These are phyloP conservation scores for Daldinia concentrica DNA, from an alignment of 495 filamentous ascomycete species.

Conservation along the genomic window DNA sequence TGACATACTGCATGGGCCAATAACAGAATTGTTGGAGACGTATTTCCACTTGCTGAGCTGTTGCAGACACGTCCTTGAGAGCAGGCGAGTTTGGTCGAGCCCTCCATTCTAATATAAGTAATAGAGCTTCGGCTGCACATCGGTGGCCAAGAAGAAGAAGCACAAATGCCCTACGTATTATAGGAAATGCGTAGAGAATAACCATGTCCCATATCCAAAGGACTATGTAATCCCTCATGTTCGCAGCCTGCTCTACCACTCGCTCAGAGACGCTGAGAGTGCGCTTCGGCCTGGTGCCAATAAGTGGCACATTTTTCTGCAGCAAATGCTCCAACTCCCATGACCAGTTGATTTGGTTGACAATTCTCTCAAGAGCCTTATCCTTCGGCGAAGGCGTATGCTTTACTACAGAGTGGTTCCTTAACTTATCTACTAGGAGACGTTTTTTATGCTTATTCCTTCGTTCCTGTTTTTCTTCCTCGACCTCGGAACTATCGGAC, in stretches of 20 bases:
- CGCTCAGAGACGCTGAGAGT: constrained; percentile 92
- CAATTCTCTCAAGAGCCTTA: constrained; percentile 76
- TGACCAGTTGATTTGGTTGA: constrained; percentile 96
- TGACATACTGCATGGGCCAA: constrained; percentile 96
- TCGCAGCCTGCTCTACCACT: constrained; percentile 92
- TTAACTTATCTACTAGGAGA: constrained; percentile 85
- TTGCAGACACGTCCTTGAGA: constrained; percentile 94
- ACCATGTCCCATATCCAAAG: constrained; percentile 75
- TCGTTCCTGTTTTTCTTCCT: constrained; percentile 69
- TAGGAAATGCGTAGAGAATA: constrained; percentile 79
- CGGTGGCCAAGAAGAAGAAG: constrained; percentile 82
- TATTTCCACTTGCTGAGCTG: constrained; percentile 98
- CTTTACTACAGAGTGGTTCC: constrained; percentile 82
- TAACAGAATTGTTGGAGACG: constrained; percentile 98
- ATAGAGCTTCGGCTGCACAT: constrained; percentile 78
- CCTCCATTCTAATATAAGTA: constrained; percentile 89
- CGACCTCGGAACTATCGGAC: constrained; percentile 63
- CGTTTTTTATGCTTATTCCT: constrained; percentile 62
- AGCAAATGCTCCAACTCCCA: constrained; percentile 85
- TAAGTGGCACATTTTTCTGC: constrained; percentile 84
- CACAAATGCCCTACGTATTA: constrained; percentile 77
- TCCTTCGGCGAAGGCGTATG: constrained; percentile 84
- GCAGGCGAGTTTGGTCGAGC: constrained; percentile 81
- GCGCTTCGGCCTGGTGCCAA: constrained; percentile 81
- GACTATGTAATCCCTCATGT: constrained; percentile 77